Conservation (phyloP, 257 asterid genomes). For the Solanum piurae region DNA sequence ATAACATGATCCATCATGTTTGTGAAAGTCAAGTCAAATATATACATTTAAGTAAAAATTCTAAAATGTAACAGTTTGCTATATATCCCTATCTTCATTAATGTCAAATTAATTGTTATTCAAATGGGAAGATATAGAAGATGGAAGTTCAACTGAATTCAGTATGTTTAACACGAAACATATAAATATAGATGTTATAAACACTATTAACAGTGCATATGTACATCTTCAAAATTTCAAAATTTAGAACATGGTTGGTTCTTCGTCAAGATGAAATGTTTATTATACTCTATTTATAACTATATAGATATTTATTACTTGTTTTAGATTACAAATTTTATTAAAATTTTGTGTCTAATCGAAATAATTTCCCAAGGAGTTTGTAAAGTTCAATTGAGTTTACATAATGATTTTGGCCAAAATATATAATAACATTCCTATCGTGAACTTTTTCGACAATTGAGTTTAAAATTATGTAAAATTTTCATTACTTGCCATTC, state of each 20-base stretch:
- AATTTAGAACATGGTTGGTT: neutral
- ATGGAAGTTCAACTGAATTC: neutral
- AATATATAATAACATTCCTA: no score
- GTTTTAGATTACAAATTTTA: no score
- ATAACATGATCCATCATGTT: neutral
- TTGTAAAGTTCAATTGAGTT: neutral
- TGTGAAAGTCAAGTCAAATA: neutral
- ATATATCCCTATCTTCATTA: neutral
- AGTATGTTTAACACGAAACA: neutral
- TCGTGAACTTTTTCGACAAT: no score
- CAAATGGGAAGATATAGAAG: neutral
- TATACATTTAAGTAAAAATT: neutral
- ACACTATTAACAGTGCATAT: neutral
- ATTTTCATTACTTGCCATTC: no score
- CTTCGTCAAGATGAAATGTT: neutral
- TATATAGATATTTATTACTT: no score
- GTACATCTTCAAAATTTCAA: neutral
- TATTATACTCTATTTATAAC: neutral
- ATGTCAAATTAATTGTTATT: neutral
- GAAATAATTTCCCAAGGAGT: neutral
- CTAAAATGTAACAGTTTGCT: neutral
- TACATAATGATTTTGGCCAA: no score
- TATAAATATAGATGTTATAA: neutral
- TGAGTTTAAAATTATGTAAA: no score
- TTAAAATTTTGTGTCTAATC: neutral